Conservation (phyloP, 2,329 filamentous ascomycete genomes). For the Xenoacremonium recifei region DNA sequence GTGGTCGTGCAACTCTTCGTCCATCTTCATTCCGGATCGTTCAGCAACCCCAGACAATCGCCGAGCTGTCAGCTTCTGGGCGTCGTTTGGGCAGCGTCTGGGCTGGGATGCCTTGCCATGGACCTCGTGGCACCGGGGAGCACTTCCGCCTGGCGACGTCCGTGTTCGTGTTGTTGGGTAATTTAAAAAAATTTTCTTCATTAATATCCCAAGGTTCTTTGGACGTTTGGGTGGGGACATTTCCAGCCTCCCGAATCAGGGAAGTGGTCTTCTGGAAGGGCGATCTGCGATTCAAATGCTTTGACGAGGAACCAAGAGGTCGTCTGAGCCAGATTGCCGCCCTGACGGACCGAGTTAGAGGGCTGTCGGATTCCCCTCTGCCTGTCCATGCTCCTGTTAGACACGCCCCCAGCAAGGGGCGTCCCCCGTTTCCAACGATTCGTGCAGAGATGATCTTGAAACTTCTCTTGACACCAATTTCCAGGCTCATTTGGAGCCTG, state of each 20-base stretch:
- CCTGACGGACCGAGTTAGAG: too few species aligned
- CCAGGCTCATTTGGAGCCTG: too few species aligned
- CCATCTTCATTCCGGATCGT: slow-evolving; percentile 17
- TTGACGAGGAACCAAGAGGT: too few species aligned
- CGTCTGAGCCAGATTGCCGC: too few species aligned
- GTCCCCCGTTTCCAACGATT: too few species aligned
- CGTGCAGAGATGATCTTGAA: too few species aligned
- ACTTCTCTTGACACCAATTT: too few species aligned
- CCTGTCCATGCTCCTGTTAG: too few species aligned
- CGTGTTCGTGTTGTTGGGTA: slow-evolving; percentile 23
- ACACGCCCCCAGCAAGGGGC: too few species aligned
- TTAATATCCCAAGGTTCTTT: slow-evolving; percentile 21
- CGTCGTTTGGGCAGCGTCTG: slow-evolving; percentile 10
- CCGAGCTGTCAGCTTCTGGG: slow-evolving; percentile 17
- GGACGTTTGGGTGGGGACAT: slow-evolving; percentile 15
- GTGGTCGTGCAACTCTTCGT: slow-evolving; percentile 7
- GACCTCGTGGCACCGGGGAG: slow-evolving; percentile 31
- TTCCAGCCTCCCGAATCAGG: slow-evolving; percentile 17
- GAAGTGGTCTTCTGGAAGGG: slow-evolving; percentile 27
- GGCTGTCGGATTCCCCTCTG: too few species aligned
- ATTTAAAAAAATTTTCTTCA: slow-evolving; percentile 28
- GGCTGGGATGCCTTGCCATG: slow-evolving; percentile 16
- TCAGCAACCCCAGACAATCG: slow-evolving; percentile 17
- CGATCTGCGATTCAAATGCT: slow-evolving; percentile 20
- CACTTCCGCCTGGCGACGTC: slow-evolving; percentile 25